Conservation (phyloP, 1,284 basidiomycete genomes). For the Apiotrichum montevideense region DNA sequence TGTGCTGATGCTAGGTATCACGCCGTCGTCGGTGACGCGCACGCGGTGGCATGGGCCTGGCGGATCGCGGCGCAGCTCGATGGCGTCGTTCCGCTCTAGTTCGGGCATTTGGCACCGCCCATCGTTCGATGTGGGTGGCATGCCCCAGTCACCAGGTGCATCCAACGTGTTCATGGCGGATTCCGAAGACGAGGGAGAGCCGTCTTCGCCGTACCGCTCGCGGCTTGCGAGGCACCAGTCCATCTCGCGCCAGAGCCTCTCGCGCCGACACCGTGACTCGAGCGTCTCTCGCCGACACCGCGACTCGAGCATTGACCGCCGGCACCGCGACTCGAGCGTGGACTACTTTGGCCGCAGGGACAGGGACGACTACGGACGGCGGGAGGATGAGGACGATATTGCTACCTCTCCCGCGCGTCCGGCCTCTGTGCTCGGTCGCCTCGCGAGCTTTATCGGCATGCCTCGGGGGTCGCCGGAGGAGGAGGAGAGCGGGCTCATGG, state of each 20-base stretch:
- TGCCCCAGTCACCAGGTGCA: constrained; percentile 25
- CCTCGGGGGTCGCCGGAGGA: constrained; percentile 9
- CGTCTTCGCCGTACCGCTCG: constrained; percentile 9
- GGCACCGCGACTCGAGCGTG: constrained; percentile 7
- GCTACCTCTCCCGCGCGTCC: constrained; percentile 23
- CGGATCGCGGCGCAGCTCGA: constrained; percentile 27
- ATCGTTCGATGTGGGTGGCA: constrained; percentile 3
- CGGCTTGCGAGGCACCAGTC: constrained; percentile 1
- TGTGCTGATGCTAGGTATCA: constrained; percentile 19
- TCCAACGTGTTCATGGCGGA: constrained; percentile 38
- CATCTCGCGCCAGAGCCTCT: background rate
- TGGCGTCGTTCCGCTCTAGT: constrained; percentile 15
- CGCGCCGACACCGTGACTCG: background rate
- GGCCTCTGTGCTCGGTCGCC: constrained; percentile 33
- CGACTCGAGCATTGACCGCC: background rate
- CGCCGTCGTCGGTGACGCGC: constrained; percentile 36
- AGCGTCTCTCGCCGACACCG: too few relatives aligned
- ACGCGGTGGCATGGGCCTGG: constrained; percentile 23
- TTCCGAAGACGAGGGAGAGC: constrained; percentile 38
- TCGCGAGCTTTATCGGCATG: constrained; percentile 43
- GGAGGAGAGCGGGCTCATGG: constrained; percentile 15
- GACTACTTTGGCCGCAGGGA: constrained; percentile 8
- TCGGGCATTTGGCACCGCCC: constrained; percentile 25
- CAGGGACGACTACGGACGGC: constrained; percentile 12
- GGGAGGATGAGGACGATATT: constrained; percentile 11